These are phyloP conservation scores for Trametes pubescens DNA, from an alignment of 1,284 basidiomycete genomes.

Conservation along the genomic window DNA sequence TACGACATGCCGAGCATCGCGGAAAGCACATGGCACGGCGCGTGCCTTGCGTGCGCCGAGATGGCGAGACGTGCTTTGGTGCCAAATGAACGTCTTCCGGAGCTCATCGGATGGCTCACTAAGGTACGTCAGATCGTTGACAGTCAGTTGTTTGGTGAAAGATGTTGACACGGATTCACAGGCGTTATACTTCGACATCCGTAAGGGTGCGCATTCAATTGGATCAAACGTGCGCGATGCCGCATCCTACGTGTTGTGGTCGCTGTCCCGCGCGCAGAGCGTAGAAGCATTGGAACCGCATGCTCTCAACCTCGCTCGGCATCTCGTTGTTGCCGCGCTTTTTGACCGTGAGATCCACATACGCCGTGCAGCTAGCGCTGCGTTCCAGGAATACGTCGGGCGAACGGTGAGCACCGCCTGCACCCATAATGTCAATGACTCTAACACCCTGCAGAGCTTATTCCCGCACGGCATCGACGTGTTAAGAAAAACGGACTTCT, in stretches of 20 bases:
- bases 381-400: slow-evolving; percentile 97
- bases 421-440: neutral
- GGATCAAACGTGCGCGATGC: slow-evolving; percentile 96
- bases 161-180: slow-evolving; percentile 42
- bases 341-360: slow-evolving; percentile 97
- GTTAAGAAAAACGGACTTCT: slow-evolving; percentile 93
- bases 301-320: slow-evolving; percentile 71
- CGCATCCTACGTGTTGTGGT: slow-evolving; percentile 95
- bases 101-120: slow-evolving; percentile 79
- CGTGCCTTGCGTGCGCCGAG: slow-evolving; percentile 93
- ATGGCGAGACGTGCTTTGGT: slow-evolving; percentile 86
- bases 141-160: slow-evolving; percentile 21
- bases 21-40: slow-evolving; percentile 95
- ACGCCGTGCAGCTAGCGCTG: slow-evolving; percentile 95
- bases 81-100: slow-evolving; percentile 60
- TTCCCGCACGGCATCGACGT: slow-evolving; percentile 97
- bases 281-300: slow-evolving; percentile 67
- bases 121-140: slow-evolving; percentile 60
- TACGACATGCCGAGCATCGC: slow-evolving; percentile 79
- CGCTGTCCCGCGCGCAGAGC: slow-evolving; percentile 83
- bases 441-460: slow-evolving; percentile 63
- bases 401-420: slow-evolving; percentile 72
- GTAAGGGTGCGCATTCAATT: slow-evolving; percentile 91
- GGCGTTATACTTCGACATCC: slow-evolving; percentile 93
- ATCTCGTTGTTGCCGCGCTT: slow-evolving; percentile 80